These are phyloP conservation scores for Geotrichum restrictum DNA, from an alignment of 1,139 yeast genomes.

Conservation along the genomic window DNA sequence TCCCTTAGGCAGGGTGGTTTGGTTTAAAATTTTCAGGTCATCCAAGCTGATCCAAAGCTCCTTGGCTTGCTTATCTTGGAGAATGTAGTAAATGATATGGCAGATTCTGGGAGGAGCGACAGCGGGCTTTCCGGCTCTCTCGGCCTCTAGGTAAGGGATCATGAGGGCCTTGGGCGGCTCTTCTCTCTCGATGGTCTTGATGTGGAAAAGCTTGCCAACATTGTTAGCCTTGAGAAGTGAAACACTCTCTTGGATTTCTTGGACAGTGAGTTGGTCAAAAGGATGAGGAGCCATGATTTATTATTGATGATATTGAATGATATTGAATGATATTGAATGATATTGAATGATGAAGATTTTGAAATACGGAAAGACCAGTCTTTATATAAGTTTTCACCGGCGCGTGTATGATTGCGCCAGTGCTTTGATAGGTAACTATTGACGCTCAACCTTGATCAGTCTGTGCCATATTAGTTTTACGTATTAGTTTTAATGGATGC, in stretches of 20 bases:
- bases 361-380: no score
- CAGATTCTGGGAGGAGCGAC: slow-evolving; percentile 57
- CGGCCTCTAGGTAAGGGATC: slow-evolving; percentile 66
- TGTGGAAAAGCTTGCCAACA: slow-evolving; percentile 54
- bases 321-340: background rate
- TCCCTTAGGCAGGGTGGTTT: slow-evolving; percentile 56
- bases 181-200: slow-evolving; percentile 65
- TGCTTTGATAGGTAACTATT: no score
- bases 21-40: slow-evolving; percentile 53
- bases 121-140: slow-evolving; percentile 53
- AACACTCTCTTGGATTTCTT: slow-evolving; percentile 61
- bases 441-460: no score
- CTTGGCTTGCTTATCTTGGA: slow-evolving; percentile 57
- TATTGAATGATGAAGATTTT: background rate
- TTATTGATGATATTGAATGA: background rate
- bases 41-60: slow-evolving; percentile 72
- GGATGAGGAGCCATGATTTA: slow-evolving; percentile 45
- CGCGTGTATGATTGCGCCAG: no score
- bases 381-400: no score
- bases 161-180: slow-evolving; percentile 82
- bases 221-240: slow-evolving; percentile 46
- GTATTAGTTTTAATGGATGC: no score
- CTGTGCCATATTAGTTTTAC: no score
- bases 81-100: slow-evolving; percentile 61
- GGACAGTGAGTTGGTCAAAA: slow-evolving; percentile 64